A percentile compares a stretch with the other conserved stretches of the same genome.
phyloP scores from a whole-genome alignment of 768 basidiomycete genomes.

The Pleurotus tuoliensis region DNA sequence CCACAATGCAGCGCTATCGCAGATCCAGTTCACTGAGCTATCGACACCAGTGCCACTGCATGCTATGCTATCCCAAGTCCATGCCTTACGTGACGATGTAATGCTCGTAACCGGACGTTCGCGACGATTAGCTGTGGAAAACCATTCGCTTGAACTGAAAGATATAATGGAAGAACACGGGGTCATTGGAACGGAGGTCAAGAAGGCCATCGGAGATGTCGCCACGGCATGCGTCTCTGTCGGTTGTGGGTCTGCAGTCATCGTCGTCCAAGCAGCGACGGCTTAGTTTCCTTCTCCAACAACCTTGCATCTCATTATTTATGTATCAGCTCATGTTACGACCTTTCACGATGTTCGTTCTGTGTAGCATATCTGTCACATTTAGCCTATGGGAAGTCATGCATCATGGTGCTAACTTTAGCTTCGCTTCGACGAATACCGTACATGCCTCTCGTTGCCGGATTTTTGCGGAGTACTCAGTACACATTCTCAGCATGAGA shows the following conservation, averaged over 20 bases:
- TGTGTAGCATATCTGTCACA: too few relatives aligned
- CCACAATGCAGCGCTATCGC: constrained; percentile 36
- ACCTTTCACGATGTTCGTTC: too few relatives aligned
- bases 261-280: constrained; percentile 62
- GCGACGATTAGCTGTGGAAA: constrained; percentile 65
- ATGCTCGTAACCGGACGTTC: constrained; percentile 74
- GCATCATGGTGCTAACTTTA: too few relatives aligned
- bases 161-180: constrained; percentile 56
- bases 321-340: too few relatives aligned
- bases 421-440: too few relatives aligned
- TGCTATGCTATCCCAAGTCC: constrained; percentile 47
- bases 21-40: constrained; percentile 60
- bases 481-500: not conserved
- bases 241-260: constrained; percentile 51
- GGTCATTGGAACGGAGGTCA: constrained; percentile 55
- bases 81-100: constrained; percentile 22
- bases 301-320: too few relatives aligned
- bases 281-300: not conserved
- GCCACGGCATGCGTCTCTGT: constrained; percentile 71
- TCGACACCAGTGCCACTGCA: constrained; percentile 59
- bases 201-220: constrained; percentile 84
- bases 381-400: too few relatives aligned
- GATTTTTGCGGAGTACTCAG: too few relatives aligned
- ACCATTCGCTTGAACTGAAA: constrained; percentile 69
- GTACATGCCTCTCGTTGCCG: too few relatives aligned